These are phyloP conservation scores for Hypomyces rosellus DNA, from an alignment of 2,329 filamentous ascomycete species.

Conservation along the genomic window DNA sequence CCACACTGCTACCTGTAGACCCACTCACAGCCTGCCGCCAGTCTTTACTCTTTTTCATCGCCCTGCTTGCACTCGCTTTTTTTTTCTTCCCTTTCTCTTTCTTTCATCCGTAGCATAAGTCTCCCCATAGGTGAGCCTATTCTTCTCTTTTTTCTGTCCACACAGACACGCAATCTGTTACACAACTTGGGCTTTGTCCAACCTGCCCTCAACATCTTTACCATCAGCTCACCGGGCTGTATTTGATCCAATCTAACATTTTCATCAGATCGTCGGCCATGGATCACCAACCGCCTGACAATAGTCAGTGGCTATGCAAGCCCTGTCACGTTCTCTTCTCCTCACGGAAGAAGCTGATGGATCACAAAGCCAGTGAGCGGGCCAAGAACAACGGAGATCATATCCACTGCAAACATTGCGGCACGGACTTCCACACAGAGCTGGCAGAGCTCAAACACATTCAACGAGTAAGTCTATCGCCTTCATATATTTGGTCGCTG, in stretches of 20 bases:
- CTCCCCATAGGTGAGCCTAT: not conserved
- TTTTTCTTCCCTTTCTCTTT: not conserved
- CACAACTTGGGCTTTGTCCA: too few relatives aligned
- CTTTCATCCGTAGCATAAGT: not conserved
- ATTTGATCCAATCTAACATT: not conserved
- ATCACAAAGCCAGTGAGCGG: slow-evolving; percentile 26
- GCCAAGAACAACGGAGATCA: slow-evolving; percentile 18
- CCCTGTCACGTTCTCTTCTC: slow-evolving; percentile 24
- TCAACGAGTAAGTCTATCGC: slow-evolving; percentile 23
- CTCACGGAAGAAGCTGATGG: slow-evolving; percentile 17
- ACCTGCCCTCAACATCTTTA: too few relatives aligned
- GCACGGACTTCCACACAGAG: slow-evolving; percentile 28
- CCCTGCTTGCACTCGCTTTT: not conserved
- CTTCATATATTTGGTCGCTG: too few relatives aligned
- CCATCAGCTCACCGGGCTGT: too few relatives aligned
- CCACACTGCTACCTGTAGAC: not conserved
- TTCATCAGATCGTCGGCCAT: not conserved
- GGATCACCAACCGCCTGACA: not conserved
- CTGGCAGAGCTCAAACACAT: slow-evolving; percentile 28
- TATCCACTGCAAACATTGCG: slow-evolving; percentile 34
- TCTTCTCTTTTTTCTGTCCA: not conserved
- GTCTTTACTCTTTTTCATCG: not conserved
- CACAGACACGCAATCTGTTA: too few relatives aligned
- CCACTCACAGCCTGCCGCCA: not conserved
- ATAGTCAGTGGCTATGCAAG: slow-evolving; percentile 21